These are phyloP conservation scores for Cardiospermum halicacabum DNA, from an alignment of 345 rosid genomes.

Conservation along the genomic window DNA sequence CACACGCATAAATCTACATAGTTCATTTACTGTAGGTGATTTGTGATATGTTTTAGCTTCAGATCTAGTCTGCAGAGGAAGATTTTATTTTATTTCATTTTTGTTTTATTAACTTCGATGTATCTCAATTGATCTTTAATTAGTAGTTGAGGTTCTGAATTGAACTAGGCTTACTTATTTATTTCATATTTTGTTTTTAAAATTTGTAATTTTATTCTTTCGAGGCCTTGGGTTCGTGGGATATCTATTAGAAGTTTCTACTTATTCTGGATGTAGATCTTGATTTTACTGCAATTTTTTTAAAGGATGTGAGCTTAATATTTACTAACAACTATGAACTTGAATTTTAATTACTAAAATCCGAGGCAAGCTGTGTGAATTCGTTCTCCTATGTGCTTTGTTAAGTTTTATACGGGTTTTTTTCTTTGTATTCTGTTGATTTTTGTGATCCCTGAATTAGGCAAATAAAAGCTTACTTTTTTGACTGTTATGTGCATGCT, in stretches of 20 bases:
- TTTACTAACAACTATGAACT: too few species aligned
- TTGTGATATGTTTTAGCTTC: slow-evolving; percentile 4
- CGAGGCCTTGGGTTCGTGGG: background rate
- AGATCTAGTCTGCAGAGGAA: slow-evolving; percentile 16
- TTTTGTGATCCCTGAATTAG: background rate
- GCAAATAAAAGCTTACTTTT: background rate
- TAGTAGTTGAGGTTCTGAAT: background rate
- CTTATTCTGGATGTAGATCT: background rate
- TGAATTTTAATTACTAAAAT: too few species aligned
- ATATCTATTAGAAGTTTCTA: background rate
- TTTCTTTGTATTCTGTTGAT: background rate
- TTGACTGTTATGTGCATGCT: background rate
- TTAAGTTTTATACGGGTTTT: too few species aligned
- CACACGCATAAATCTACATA: background rate
- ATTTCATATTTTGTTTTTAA: background rate
- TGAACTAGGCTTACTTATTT: too few species aligned
- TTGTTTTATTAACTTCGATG: background rate
- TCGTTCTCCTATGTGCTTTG: too few species aligned
- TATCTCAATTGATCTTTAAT: background rate
- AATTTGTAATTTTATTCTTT: background rate
- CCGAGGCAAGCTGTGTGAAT: too few species aligned
- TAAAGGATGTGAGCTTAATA: too few species aligned
- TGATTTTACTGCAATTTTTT: too few species aligned
- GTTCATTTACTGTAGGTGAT: background rate
- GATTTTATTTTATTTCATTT: background rate